phyloP scores from a whole-genome alignment of 2,329 filamentous ascomycete genomes.

The Clarireedia sp. region DNA sequence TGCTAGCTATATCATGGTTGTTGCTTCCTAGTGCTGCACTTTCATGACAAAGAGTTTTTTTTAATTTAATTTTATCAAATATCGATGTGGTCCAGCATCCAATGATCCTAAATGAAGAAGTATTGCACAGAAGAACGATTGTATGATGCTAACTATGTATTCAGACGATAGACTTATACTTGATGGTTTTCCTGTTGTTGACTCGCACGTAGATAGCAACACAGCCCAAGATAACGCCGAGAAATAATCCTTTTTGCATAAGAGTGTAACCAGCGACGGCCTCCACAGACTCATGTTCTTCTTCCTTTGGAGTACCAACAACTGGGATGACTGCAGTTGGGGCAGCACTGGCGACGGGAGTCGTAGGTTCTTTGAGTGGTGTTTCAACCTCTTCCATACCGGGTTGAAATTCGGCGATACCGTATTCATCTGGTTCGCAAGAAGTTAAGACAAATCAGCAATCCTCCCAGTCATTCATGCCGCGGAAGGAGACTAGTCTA shows the following conservation, averaged over 20 bases:
- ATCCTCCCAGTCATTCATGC: conserved; percentile 18
- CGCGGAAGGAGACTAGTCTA: conserved; percentile 40
- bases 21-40: no score
- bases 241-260: conserved; percentile 43
- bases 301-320: conserved; percentile 5
- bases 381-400: conserved; percentile 23
- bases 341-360: conserved; percentile 6
- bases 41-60: no score
- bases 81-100: no score
- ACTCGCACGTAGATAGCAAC: conserved; percentile 40
- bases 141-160: conserved; percentile 7
- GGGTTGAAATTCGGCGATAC: conserved; percentile 26
- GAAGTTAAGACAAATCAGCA: conserved; percentile 26
- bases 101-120: no score
- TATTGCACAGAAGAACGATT: not conserved
- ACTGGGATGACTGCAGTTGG: conserved; percentile 17
- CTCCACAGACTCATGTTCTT: not conserved
- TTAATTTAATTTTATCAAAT: no score
- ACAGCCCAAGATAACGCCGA: conserved; percentile 40
- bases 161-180: conserved; percentile 27
- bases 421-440: conserved; percentile 23
- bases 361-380: conserved; percentile 12
- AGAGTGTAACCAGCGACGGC: conserved; percentile 34
- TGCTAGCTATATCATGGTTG: no score
- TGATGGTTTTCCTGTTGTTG: conserved; percentile 29